Evolutionary conservation across 1,284 basidiomycete species (phyloP).

Genomic region (Trichosporon asahii): DNA sequence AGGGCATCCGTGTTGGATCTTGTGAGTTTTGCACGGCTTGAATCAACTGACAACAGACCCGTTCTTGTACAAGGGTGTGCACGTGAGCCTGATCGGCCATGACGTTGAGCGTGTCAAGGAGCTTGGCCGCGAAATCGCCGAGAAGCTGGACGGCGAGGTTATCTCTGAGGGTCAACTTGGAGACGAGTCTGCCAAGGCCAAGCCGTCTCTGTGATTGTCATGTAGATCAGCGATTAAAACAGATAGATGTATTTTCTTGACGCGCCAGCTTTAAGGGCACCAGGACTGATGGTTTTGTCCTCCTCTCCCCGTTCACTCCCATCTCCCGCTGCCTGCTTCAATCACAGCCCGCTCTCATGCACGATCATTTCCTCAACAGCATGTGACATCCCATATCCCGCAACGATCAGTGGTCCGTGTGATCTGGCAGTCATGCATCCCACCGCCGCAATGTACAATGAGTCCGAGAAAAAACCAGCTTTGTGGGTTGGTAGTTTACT

Average conservation of each 20-base stretch:
- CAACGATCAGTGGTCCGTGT: neutral
- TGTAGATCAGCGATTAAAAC: neutral
- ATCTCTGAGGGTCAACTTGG: constrained; percentile 53
- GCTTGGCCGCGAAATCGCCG: constrained; percentile 62
- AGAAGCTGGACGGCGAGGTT: constrained; percentile 55
- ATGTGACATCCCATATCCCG: neutral
- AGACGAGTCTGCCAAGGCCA: constrained; percentile 27
- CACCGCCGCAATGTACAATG: constrained; percentile 30
- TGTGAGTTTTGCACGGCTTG: constrained; percentile 49
- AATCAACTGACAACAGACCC: constrained; percentile 54
- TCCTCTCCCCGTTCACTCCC: too few species aligned
- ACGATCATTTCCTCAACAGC: neutral
- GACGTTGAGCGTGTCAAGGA: constrained; percentile 57
- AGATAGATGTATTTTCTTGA: constrained; percentile 5
- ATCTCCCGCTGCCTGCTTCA: too few species aligned
- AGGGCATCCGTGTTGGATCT: constrained; percentile 77
- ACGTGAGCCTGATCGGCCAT: constrained; percentile 75
- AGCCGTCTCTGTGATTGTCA: constrained; percentile 14
- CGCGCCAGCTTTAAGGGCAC: too few species aligned
- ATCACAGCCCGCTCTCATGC: too few species aligned
- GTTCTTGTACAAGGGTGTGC: constrained; percentile 55
- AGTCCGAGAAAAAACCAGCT: constrained; percentile 12
- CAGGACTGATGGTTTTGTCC: too few species aligned
- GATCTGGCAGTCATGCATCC: constrained; percentile 29
- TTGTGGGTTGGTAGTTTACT: constrained; percentile 31